These are phyloP conservation scores for Ceratobasidium sp. DNA, from an alignment of 1,284 basidiomycete genomes.

Conservation along the genomic window DNA sequence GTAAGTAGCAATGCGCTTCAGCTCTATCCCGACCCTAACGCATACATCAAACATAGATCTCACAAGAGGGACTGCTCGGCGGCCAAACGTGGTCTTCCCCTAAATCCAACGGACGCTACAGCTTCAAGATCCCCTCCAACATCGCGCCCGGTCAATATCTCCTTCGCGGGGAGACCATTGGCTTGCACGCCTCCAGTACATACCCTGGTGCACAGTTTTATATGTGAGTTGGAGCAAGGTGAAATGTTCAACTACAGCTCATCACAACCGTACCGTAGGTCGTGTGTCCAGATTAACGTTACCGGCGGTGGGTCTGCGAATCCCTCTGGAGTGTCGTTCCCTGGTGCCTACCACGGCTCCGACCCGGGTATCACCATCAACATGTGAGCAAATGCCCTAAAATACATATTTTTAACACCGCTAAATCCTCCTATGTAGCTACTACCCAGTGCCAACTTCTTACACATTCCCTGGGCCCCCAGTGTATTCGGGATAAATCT, in stretches of 20 bases:
- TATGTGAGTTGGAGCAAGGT: constrained; percentile 4
- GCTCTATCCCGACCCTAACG: neutral
- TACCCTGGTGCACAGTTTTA: constrained; percentile 49
- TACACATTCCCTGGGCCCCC: constrained; percentile 61
- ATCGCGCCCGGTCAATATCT: constrained; percentile 66
- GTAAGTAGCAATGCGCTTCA: neutral
- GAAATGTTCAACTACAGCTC: neutral
- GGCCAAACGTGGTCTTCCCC: constrained; percentile 36
- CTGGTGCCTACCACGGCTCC: constrained; percentile 47
- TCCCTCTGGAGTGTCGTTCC: constrained; percentile 46
- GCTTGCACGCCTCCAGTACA: constrained; percentile 43
- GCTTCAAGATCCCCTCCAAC: constrained; percentile 66
- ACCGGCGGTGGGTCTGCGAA: constrained; percentile 42
- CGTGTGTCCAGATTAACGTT: constrained; percentile 38
- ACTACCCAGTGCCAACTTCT: constrained; percentile 52
- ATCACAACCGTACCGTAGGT: neutral
- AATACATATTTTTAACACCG: neutral
- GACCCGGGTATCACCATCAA: constrained; percentile 49
- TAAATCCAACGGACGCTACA: constrained; percentile 61
- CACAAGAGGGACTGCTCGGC: constrained; percentile 27
- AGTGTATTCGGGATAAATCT: constrained; percentile 40
- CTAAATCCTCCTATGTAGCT: constrained; percentile 32
- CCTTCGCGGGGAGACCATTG: constrained; percentile 66
- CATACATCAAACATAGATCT: constrained; percentile 11
- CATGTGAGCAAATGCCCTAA: neutral